A percentile compares a stretch with the other conserved stretches of the same genome.
Evolutionary conservation across 1,284 basidiomycete genomes (phyloP).

Genomic region (Rhodotorula sp.): DNA sequence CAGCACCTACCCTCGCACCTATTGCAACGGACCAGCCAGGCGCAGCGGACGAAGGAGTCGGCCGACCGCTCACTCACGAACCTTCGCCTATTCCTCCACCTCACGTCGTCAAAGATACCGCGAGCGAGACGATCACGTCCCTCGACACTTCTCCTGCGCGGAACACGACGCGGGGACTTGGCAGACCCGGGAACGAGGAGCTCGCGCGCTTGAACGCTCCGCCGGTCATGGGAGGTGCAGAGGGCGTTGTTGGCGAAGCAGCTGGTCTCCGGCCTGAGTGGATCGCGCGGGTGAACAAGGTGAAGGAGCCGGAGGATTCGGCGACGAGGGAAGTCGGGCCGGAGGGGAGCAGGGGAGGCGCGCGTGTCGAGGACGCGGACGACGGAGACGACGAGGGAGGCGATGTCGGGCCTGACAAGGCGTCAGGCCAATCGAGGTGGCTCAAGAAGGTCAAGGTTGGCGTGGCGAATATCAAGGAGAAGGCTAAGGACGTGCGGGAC

Average conservation of each 20-base stretch:
- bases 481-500: conserved; percentile 1
- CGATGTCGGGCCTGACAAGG: background rate
- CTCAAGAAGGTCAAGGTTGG: conserved; percentile 11
- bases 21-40: background rate
- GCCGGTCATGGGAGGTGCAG: conserved; percentile 1
- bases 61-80: background rate
- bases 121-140: conserved; percentile 6
- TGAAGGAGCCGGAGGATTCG: background rate
- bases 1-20: background rate
- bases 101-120: conserved; percentile 3
- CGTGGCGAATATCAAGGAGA: conserved; percentile 18
- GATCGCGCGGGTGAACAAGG: conserved; percentile 14
- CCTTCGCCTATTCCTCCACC: conserved; percentile 8
- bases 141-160: background rate
- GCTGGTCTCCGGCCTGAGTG: conserved; percentile 26
- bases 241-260: conserved; percentile 30
- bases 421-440: conserved; percentile 10
- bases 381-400: background rate
- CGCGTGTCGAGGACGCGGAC: background rate
- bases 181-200: conserved; percentile 3
- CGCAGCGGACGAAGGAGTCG: background rate
- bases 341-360: background rate
- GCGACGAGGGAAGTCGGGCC: background rate
- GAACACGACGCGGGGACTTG: conserved; percentile 9
- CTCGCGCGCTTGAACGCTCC: conserved; percentile 2